A percentile compares a stretch with the other conserved stretches of the same genome.
phyloP scores from a whole-genome alignment of 129 eudicot genomes.

The Chrysanthemum makinoi region DNA sequence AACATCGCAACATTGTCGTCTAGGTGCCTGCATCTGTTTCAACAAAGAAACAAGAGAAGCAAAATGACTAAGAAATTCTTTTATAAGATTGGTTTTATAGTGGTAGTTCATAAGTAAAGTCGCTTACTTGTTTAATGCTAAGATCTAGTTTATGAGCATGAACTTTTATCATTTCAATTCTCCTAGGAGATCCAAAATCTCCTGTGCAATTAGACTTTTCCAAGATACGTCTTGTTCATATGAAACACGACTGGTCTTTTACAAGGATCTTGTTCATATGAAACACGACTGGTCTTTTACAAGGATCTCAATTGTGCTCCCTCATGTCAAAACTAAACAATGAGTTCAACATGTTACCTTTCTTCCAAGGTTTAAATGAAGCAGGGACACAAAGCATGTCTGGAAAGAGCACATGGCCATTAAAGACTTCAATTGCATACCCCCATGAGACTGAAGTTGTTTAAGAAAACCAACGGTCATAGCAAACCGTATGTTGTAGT shows the following conservation, averaged over 20 bases:
- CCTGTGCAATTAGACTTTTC: constrained; percentile 40
- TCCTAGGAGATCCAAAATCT: constrained; percentile 50
- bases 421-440: constrained; percentile 59
- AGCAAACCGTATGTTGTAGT: too few relatives aligned
- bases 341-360: constrained; percentile 20
- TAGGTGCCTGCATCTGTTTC: constrained; percentile 64
- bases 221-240: constrained; percentile 36
- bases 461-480: too few relatives aligned
- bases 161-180: constrained; percentile 59
- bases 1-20: constrained; percentile 81
- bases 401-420: constrained; percentile 40
- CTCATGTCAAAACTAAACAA: constrained; percentile 42
- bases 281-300: constrained; percentile 58
- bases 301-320: constrained; percentile 52
- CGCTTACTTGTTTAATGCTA: constrained; percentile 54
- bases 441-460: constrained; percentile 95
- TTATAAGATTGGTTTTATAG: neutral
- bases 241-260: too few relatives aligned
- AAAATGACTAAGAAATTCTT: neutral
- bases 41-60: neutral
- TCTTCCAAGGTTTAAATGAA: constrained; percentile 60
- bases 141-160: constrained; percentile 49
- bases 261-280: constrained; percentile 40
- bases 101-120: neutral
- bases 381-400: constrained; percentile 59